Percentiles rank a stretch among this genome's conserved stretches.
Evolutionary conservation across 1,284 basidiomycete species (phyloP).

Genomic region (Irpex sp.): DNA sequence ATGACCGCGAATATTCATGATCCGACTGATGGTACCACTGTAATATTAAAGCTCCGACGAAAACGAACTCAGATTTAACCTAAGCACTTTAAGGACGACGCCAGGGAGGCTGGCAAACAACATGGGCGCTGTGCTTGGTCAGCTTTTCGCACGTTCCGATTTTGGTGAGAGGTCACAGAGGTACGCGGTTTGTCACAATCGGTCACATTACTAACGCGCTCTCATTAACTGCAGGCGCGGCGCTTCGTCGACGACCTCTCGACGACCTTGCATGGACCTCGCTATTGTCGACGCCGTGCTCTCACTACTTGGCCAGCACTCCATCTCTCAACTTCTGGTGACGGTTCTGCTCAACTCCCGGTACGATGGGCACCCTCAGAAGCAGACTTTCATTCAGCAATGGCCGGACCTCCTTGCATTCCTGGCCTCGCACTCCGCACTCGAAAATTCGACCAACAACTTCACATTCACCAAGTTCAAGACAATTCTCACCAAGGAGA

Average conservation of each 20-base stretch:
- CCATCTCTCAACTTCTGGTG: not conserved
- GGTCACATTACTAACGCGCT: not conserved
- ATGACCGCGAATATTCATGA: not conserved
- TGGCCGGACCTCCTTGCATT: not conserved
- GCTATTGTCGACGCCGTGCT: not conserved
- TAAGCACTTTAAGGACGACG: not conserved
- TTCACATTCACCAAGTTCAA: not conserved
- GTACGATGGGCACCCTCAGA: not conserved
- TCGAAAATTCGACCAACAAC: not conserved
- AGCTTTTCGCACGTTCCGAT: not conserved
- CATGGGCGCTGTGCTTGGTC: not conserved
- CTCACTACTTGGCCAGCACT: not conserved
- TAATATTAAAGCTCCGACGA: not conserved
- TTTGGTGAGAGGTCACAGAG: not conserved
- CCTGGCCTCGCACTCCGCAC: not conserved
- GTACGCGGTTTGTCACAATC: not conserved
- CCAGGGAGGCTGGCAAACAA: not conserved
- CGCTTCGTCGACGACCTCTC: not conserved
- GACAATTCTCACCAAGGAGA: not conserved
- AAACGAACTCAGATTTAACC: not conserved
- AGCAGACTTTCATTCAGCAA: not conserved
- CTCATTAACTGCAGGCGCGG: not conserved
- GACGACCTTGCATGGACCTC: not conserved
- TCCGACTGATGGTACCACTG: not conserved
- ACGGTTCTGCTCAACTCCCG: not conserved